Evolutionary conservation across 441 rosid species (phyloP).

Genomic region (Mallotus japonicus): DNA sequence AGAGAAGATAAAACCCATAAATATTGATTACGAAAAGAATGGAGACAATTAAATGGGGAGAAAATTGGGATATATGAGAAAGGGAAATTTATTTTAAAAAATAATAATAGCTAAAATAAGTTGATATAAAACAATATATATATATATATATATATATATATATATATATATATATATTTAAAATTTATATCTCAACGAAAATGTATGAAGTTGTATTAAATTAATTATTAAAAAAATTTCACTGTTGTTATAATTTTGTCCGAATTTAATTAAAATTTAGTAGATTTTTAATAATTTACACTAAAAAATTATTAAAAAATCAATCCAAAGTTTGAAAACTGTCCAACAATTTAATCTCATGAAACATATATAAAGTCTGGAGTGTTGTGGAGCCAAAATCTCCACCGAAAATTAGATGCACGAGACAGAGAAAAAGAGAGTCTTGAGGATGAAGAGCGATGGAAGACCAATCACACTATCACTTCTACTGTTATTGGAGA

Average conservation of each 20-base stretch:
- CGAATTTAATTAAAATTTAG: too few relatives aligned
- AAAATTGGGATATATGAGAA: slow-evolving; percentile 4
- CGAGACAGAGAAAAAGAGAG: slow-evolving; percentile 19
- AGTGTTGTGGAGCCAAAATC: slow-evolving; percentile 30
- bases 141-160: too few relatives aligned
- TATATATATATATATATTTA: too few relatives aligned
- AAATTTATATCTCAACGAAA: too few relatives aligned
- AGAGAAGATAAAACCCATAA: slow-evolving; percentile 16
- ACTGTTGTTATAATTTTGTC: too few relatives aligned
- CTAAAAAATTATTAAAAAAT: too few relatives aligned
- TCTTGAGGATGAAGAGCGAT: slow-evolving; percentile 30
- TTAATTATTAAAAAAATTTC: too few relatives aligned
- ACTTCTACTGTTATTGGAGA: slow-evolving; percentile 22
- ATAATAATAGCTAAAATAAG: too few relatives aligned
- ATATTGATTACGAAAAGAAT: not conserved
- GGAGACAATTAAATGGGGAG: slow-evolving; percentile 13
- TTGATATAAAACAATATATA: too few relatives aligned
- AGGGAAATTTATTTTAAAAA: not conserved
- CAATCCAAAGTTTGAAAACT: not conserved
- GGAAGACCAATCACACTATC: slow-evolving; percentile 20
- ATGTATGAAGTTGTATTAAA: too few relatives aligned
- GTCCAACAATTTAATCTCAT: slow-evolving; percentile 26
- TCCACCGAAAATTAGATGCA: slow-evolving; percentile 26
- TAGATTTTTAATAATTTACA: too few relatives aligned
- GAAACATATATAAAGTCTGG: slow-evolving; percentile 16